phyloP scores from a whole-genome alignment of 2,329 filamentous ascomycete genomes.

The Dothideomycetes sp. region DNA sequence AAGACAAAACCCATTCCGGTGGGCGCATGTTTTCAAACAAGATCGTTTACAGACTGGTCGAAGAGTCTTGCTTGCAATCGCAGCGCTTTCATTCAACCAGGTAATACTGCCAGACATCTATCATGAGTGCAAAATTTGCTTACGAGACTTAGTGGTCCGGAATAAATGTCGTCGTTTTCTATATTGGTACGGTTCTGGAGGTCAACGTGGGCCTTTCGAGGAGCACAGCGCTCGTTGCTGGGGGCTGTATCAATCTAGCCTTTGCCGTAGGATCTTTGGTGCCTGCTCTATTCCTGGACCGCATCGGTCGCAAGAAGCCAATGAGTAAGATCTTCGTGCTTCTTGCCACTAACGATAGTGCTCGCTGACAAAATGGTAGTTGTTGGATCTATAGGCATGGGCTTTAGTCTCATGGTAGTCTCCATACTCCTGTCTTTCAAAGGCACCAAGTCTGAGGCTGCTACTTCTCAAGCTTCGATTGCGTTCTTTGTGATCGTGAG shows the following conservation, averaged over 20 bases:
- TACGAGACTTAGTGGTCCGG: conserved; percentile 12
- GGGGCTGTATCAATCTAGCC: conserved; percentile 26
- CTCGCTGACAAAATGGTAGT: conserved; percentile 1
- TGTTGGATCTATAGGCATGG: conserved; percentile 13
- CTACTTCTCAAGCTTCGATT: conserved; percentile 31
- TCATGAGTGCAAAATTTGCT: background rate
- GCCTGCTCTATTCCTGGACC: conserved; percentile 31
- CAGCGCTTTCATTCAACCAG: conserved; percentile 27
- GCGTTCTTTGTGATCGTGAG: conserved; percentile 36
- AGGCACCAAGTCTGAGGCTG: conserved; percentile 22
- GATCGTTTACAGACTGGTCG: conserved; percentile 24
- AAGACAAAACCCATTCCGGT: conserved; percentile 19
- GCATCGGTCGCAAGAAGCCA: conserved; percentile 20
- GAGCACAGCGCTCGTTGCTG: conserved; percentile 31
- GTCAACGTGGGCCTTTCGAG: conserved; percentile 32
- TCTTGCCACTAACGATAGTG: background rate
- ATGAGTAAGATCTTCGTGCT: conserved; percentile 12
- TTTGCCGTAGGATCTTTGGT: conserved; percentile 29
- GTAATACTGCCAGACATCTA: too few species aligned
- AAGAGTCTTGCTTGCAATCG: conserved; percentile 24
- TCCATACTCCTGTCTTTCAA: conserved; percentile 30
- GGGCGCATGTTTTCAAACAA: conserved; percentile 21
- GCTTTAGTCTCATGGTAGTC: conserved; percentile 25
- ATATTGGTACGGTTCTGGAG: conserved; percentile 30
- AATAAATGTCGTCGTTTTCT: conserved; percentile 28